These are phyloP conservation scores for Aristolochia fimbriata DNA, from an alignment of 164 flowering plant genomes.

Conservation along the genomic window DNA sequence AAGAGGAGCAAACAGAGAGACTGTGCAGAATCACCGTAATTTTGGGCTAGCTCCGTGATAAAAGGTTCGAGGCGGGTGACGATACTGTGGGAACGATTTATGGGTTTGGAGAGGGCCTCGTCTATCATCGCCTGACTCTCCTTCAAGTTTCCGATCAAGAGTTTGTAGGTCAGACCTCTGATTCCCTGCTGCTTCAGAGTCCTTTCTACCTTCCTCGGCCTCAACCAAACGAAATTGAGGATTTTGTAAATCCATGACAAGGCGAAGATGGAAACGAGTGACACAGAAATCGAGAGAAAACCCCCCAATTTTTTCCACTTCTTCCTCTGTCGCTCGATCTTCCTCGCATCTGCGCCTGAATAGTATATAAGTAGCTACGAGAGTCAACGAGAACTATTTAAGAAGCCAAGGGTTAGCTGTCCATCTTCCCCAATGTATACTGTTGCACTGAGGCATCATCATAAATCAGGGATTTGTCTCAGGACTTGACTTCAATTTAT, in stretches of 20 bases:
- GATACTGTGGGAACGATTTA: conserved; percentile 12
- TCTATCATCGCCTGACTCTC: not conserved
- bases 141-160: conserved; percentile 7
- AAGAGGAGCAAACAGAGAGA: not conserved
- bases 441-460: too few relatives aligned
- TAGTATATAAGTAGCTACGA: too few relatives aligned
- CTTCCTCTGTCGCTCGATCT: not conserved
- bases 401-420: too few relatives aligned
- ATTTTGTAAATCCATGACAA: not conserved
- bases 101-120: conserved; percentile 15
- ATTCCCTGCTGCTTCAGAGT: conserved; percentile 11
- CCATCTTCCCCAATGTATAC: too few relatives aligned
- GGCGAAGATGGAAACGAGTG: not conserved
- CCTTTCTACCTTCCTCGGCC: conserved; percentile 9
- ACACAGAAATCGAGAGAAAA: not conserved
- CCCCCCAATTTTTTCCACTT: conserved; percentile 1
- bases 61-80: conserved; percentile 13
- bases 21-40: conserved; percentile 7
- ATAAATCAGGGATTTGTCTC: too few relatives aligned
- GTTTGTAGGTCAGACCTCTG: conserved; percentile 6
- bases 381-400: too few relatives aligned
- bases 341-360: too few relatives aligned
- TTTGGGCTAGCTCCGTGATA: conserved; percentile 1
- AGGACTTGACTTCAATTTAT: too few relatives aligned
- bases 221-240: conserved; percentile 7